A percentile compares a stretch with the other conserved stretches of the same genome.
These are phyloP conservation scores for Prunus dulcis DNA, from an alignment of 306 rosid species.

Conservation along the genomic window DNA sequence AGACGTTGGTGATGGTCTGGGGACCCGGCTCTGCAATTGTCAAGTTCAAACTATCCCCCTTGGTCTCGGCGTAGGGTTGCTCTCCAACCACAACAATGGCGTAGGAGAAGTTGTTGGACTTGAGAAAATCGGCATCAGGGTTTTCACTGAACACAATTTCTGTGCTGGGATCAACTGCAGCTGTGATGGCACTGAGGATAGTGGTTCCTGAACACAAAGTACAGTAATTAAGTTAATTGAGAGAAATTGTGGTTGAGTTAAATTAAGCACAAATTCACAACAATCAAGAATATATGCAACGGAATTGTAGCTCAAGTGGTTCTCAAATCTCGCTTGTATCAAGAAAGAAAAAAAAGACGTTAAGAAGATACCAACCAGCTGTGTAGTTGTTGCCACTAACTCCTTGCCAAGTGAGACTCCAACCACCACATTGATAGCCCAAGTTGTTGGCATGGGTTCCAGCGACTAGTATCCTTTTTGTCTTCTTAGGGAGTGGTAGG, in stretches of 20 bases:
- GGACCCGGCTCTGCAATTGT: conserved; percentile 14
- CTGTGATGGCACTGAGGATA: conserved; percentile 2
- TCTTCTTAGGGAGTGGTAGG: conserved; percentile 14
- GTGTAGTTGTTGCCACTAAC: conserved; percentile 18
- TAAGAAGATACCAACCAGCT: not conserved
- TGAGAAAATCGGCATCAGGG: not conserved
- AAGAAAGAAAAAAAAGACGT: not conserved
- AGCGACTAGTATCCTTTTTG: conserved; percentile 9
- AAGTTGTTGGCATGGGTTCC: conserved; percentile 21
- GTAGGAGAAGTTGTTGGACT: not conserved
- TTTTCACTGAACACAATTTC: conserved; percentile 7
- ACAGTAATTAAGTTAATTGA: not conserved
- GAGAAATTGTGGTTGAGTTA: too few relatives aligned
- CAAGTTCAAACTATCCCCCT: conserved; percentile 16
- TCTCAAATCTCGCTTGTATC: not conserved
- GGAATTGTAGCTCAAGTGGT: too few relatives aligned
- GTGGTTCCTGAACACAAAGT: conserved; percentile 7
- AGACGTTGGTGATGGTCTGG: not conserved
- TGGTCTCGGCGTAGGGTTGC: conserved; percentile 13
- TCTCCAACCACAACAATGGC: conserved; percentile 24
- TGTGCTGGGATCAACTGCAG: conserved; percentile 8
- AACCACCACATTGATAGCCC: conserved; percentile 27
- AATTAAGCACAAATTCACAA: too few relatives aligned
- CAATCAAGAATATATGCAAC: too few relatives aligned
- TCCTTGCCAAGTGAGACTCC: conserved; percentile 27